Evolutionary conservation across 805 yeast species (phyloP), one percentile per base, ranked within the genome.

Genomic region (Myxozyma melibiosi): DNA sequence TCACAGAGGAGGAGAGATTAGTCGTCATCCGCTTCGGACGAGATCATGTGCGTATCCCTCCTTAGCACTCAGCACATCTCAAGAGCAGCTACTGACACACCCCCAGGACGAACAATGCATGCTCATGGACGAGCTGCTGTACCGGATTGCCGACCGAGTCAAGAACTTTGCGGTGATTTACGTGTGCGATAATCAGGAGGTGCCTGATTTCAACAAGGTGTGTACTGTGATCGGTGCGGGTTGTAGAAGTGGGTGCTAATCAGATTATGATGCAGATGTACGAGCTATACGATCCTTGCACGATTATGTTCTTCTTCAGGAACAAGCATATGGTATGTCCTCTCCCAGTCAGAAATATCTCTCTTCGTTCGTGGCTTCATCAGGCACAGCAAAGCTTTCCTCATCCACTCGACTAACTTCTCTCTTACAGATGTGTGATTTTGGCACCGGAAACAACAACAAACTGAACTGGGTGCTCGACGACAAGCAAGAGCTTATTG

Each of bases 371-470:
- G 40, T 22, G 20, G 13, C 22, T 16, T n/a, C 16, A 16, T 25
- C n/a, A n/a, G n/a, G n/a, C n/a, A n/a, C n/a, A n/a, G n/a, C n/a
- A n/a, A n/a, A n/a, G n/a, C n/a, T n/a, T n/a, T n/a, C n/a, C n/a
- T n/a, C n/a, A n/a, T n/a, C n/a, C n/a, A n/a, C n/a, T n/a, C n/a
- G 13, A 33, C 35, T 51, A 22, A 30, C 38, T 4, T 13, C 14
- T 22, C 6, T 24, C n/a, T n/a, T n/a, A n/a, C n/a, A 59, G 96
- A 84, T 94, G 95, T 89, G 97, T 73, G 99, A 94, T 76, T 90
- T 91, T 71, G 99, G 99, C 1, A 94, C 98, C 0, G 99, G 99
- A 31, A 90, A 94, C 70, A 94, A 94, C 73, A 94, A 94, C 76
- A 92, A 94, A 76, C 76, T 94, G 75, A 90, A 90, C 68, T 92